Base-by-base conservation (phyloP, 2,329 filamentous ascomycete genomes). In the Salinomyces thailandicus region DNA sequence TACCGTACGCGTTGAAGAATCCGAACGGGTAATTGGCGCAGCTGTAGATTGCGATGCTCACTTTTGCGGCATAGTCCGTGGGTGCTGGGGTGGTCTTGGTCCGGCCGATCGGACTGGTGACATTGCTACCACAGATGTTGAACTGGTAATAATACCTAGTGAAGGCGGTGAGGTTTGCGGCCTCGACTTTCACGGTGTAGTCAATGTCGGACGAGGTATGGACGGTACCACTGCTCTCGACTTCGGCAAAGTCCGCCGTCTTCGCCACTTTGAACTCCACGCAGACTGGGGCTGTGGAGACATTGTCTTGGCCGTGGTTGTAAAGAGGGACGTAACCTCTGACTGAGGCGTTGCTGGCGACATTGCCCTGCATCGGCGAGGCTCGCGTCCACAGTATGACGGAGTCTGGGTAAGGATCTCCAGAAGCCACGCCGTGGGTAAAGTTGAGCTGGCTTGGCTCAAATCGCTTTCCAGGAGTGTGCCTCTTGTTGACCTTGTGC, bases 201-300 rank as follows among this genome's bases (percentile, higher is more conserved):
- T 86, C 81, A 32, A 85, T 73, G 52, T 85, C 81, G 1, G 73
- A 80, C 22, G 71, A 81, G 0, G 81, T 85, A 51, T 77, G 83
- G 1, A 70, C 77, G 22, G 61, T 71, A 4, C 81, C 81, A 1
- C 62, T 63, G 34, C 70, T 64, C 2, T 73, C 72, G 5, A 73
- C 60, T 2, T 62, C 50, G 8, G 59, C 58, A 19, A 72, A 62
- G n/a, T 62, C 56, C 33, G 66, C 52, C 46, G 70, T 67, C 14
- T 61, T 59, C 11, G 67, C 66, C 13, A 84, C 70, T 39, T 69
- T 71, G 66, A 75, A 85, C 22, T 77, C 67, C 0, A 85, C 69
- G 48, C 81, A 85, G 19, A 84, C 67, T 0, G 80, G 77, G 5
- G 74, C 64, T 39, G 67, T 73, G 12, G 71, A 75, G 43, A 73